phyloP scores from a whole-genome alignment of 441 rosid species.

The Eruca vesicaria region DNA sequence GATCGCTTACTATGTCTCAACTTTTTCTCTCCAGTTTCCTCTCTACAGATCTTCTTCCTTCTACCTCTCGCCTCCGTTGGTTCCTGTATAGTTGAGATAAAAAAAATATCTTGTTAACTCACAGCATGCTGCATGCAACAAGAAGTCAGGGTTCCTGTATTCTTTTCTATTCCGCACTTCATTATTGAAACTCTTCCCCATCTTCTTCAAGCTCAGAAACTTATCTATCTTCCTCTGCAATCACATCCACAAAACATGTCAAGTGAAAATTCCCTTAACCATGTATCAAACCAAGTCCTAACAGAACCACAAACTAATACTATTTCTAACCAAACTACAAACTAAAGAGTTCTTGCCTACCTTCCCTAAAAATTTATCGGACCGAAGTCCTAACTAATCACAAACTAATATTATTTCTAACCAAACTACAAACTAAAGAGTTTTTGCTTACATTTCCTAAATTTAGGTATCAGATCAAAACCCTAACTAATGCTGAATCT shows the following conservation, averaged over 20 bases:
- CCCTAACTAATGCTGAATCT: background rate
- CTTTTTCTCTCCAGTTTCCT: slow-evolving; percentile 79
- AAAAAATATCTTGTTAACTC: slow-evolving; percentile 84
- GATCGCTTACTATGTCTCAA: slow-evolving; percentile 32
- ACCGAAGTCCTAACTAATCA: background rate
- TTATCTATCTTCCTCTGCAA: slow-evolving; percentile 73
- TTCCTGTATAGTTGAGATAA: no score
- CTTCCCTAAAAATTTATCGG: no score
- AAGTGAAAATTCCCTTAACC: background rate
- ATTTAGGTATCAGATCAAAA: background rate
- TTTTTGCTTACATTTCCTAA: no score
- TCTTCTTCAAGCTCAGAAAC: slow-evolving; percentile 69
- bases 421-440: no score
- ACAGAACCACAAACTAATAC: background rate
- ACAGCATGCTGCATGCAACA: slow-evolving; percentile 96
- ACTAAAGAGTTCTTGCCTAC: no score
- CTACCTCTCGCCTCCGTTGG: no score
- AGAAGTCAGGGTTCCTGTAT: slow-evolving; percentile 88
- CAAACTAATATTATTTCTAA: background rate
- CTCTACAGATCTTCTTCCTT: no score
- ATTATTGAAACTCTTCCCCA: slow-evolving; percentile 88
- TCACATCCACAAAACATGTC: slow-evolving; percentile 13
- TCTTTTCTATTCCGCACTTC: slow-evolving; percentile 93
- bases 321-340: background rate
- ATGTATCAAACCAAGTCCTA: background rate